These are phyloP conservation scores for Acanthamoeba royreba DNA, from an alignment of 208 protist genomes.

Conservation along the genomic window DNA sequence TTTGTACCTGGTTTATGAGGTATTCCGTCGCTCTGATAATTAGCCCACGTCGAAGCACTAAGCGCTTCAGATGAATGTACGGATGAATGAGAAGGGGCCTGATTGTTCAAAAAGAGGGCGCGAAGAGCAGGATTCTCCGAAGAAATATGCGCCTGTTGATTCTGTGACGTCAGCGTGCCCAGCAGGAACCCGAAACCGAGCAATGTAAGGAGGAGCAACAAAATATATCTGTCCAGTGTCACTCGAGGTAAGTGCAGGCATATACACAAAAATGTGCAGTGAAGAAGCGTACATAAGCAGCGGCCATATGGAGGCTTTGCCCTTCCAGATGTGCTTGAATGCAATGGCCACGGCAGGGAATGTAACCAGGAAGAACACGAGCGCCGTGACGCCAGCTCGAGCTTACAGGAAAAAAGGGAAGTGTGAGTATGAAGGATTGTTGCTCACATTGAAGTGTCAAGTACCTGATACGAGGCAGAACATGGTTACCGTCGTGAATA, in stretches of 20 bases:
- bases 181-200: conserved; percentile 34
- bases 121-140: too few relatives aligned
- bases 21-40: too few relatives aligned
- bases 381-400: not conserved
- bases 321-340: conserved; percentile 33
- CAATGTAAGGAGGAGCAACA: not conserved
- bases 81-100: too few relatives aligned
- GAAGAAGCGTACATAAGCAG: not conserved
- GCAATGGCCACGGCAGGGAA: conserved; percentile 5
- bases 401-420: not conserved
- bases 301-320: conserved; percentile 29
- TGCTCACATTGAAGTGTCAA: not conserved
- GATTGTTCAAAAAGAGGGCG: too few relatives aligned
- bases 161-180: not conserved
- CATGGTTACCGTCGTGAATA: conserved; percentile 8
- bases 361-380: not conserved
- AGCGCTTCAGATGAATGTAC: too few relatives aligned
- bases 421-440: not conserved
- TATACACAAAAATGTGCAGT: not conserved
- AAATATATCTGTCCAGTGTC: not conserved
- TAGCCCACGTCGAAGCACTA: too few relatives aligned
- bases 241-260: too few relatives aligned
- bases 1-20: too few relatives aligned
- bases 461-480: not conserved
- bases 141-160: not conserved